Percentiles rank a stretch among this genome's conserved stretches.
Evolutionary conservation across 306 rosid species (phyloP).

Genomic region (Cyclanthera cordifolia): DNA sequence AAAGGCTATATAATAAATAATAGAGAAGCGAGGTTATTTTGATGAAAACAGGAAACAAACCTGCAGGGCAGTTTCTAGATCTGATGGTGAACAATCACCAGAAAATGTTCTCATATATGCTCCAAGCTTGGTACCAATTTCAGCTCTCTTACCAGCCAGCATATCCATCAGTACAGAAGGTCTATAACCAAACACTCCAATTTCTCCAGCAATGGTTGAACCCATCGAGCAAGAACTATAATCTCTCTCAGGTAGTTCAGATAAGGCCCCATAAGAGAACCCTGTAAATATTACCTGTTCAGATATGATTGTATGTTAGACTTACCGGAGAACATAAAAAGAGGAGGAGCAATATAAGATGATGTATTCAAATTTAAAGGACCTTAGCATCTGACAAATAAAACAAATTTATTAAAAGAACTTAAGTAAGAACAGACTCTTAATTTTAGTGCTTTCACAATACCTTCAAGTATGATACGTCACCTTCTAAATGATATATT

Average conservation of each 20-base stretch:
- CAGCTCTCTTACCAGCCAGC: constrained; percentile 99
- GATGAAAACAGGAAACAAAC: constrained; percentile 30
- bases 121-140: constrained; percentile 84
- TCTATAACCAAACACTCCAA: constrained; percentile 89
- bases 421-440: background rate
- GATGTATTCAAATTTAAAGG: background rate
- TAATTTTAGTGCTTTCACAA: background rate
- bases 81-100: constrained; percentile 92
- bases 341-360: background rate
- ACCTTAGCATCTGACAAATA: background rate
- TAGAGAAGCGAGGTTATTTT: background rate
- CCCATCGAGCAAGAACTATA: constrained; percentile 97
- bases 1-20: background rate
- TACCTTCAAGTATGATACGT: background rate
- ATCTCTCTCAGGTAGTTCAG: constrained; percentile 70
- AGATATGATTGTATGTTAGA: constrained; percentile 15
- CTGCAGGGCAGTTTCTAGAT: constrained; percentile 97
- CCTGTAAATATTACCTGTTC: constrained; percentile 88
- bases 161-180: constrained; percentile 85
- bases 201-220: constrained; percentile 90
- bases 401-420: background rate
- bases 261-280: constrained; percentile 88
- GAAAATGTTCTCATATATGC: constrained; percentile 93
- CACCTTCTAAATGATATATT: background rate
- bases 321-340: background rate